Percentiles rank a stretch among this genome's conserved stretches.
Evolutionary conservation across 169 alveolate species (phyloP).

Genomic region (Babesia divergens): DNA sequence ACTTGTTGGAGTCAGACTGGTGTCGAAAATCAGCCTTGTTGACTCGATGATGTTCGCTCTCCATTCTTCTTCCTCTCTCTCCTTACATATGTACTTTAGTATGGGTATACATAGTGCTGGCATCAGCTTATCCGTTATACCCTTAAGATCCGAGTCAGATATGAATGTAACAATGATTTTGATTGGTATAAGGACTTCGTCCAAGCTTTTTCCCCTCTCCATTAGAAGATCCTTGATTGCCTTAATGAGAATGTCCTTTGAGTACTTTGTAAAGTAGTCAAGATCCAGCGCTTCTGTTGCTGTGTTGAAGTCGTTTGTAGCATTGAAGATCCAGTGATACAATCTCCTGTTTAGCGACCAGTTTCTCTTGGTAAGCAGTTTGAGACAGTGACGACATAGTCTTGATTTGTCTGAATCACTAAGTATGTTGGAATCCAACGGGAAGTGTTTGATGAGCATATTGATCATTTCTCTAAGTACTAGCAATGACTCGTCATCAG

Average conservation of each 20-base stretch:
- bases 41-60: constrained; percentile 37
- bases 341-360: constrained; percentile 65
- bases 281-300: constrained; percentile 49
- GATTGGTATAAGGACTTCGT: constrained; percentile 53
- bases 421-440: constrained; percentile 50
- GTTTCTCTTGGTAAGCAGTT: constrained; percentile 51
- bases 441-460: constrained; percentile 75
- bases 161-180: constrained; percentile 56
- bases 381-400: constrained; percentile 35
- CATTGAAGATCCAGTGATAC: constrained; percentile 60
- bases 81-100: constrained; percentile 50
- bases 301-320: constrained; percentile 49
- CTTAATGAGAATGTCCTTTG: constrained; percentile 43
- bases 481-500: constrained; percentile 73
- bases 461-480: constrained; percentile 76
- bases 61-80: constrained; percentile 60
- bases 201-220: constrained; percentile 27
- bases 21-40: constrained; percentile 48
- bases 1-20: constrained; percentile 52
- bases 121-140: constrained; percentile 53
- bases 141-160: constrained; percentile 51
- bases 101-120: constrained; percentile 61
- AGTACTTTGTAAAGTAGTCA: constrained; percentile 43
- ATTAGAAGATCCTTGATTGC: constrained; percentile 55
- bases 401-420: constrained; percentile 45